Percentiles rank a stretch among this genome's conserved stretches.
Conservation (phyloP, 805 yeast species). For the Limtongozyma cylindracea region DNA sequence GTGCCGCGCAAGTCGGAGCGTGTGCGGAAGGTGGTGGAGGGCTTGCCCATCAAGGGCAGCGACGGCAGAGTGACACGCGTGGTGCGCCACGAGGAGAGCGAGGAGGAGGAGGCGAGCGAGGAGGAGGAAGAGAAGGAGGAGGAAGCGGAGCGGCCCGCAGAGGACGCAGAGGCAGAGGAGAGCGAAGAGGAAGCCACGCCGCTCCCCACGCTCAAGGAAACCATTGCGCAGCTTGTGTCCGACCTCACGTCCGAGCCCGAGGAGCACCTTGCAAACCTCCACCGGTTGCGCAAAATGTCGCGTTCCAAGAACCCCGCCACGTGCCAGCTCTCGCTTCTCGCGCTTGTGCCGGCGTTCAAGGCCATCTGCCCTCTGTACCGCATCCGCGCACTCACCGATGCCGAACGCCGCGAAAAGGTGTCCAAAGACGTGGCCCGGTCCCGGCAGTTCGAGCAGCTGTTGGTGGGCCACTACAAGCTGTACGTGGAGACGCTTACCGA, state of each 20-base stretch:
- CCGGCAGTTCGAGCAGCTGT: conserved; percentile 59
- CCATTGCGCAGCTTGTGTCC: conserved; percentile 61
- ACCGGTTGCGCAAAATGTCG: conserved; percentile 47
- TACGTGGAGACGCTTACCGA: conserved; percentile 32
- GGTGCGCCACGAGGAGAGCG: conserved; percentile 8
- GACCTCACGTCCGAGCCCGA: conserved; percentile 73
- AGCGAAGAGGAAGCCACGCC: conserved; percentile 3
- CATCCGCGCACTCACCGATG: conserved; percentile 60
- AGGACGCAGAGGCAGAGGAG: conserved; percentile 3
- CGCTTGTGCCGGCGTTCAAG: conserved; percentile 68
- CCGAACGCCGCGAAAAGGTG: conserved; percentile 63
- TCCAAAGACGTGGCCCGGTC: conserved; percentile 57
- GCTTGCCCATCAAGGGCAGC: conserved; percentile 51
- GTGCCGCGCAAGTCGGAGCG: conserved; percentile 31
- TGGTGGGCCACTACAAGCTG: conserved; percentile 41
- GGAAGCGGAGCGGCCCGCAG: conserved; percentile 3
- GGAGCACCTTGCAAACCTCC: conserved; percentile 39
- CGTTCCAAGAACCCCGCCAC: conserved; percentile 40
- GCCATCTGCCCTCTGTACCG: conserved; percentile 72
- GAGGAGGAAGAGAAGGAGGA: conserved; percentile 3
- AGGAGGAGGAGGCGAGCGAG: conserved; percentile 5
- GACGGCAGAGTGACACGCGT: conserved; percentile 50
- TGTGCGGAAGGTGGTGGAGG: conserved; percentile 26
- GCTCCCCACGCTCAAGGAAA: conserved; percentile 44
- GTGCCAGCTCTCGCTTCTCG: conserved; percentile 44